Base-by-base conservation (phyloP, 1,284 basidiomycete species). In the Exobasidium cylindrosporum region DNA sequence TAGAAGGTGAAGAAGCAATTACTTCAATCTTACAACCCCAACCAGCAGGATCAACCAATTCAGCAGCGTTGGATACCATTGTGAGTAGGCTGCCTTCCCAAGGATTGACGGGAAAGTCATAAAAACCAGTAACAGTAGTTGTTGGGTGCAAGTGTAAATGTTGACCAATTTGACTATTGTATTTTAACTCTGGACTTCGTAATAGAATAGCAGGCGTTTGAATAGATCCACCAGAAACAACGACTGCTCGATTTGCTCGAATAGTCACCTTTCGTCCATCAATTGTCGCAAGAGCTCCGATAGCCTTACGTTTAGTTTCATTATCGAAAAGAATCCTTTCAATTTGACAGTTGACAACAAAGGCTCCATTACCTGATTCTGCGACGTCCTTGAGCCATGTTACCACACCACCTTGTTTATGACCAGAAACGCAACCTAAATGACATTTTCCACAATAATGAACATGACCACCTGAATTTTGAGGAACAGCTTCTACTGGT, bases 21-120 rank as follows among this genome's bases (percentile, higher is more conserved):
- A 82, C 81, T 67, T 83, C 83, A 58, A 84, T 71, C 78, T 83
- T 83, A 69, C 78, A 80, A 29, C 83, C 77, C 76, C 76, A 79
- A 43, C 77, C 77, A 10, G 68, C 66, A 28, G 70, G 59, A 64
- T 74, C 65, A 21, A 76, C 62, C 31, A 76, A 46, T 60, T 77
- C 76, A 50, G 74, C 70, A 4, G 69, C 71, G 46, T 75, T 77
- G 52, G 67, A 74, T 28, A 82, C 82, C 40, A 81, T 77, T 31
- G 83, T 83, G 61, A 84, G 78, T 68, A 83, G 76, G 24, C 80
- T 72, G 6, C 83, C 83, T 46, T 83, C 79, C 81, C 82, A 83
- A 0, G 83, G 80, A 52, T 80, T 73, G 58, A 83, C 76, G 35
- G 71, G 69, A 65, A 81, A 74, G 57, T 81, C 75, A 68, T 82